phyloP scores from a whole-genome alignment of 2,329 filamentous ascomycete species.

The Phaeomoniella chlamydospora region DNA sequence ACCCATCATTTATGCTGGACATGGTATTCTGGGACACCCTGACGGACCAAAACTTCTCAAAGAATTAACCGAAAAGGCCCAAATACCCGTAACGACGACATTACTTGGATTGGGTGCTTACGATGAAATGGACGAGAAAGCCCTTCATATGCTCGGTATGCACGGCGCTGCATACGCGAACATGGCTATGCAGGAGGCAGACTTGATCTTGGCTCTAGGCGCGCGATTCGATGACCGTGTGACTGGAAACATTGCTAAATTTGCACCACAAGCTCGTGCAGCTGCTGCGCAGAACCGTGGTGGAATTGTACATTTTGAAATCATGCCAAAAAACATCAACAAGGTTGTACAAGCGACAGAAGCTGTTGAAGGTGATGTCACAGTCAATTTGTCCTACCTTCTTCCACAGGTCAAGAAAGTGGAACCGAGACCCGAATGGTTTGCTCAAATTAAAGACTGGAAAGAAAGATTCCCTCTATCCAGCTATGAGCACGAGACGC shows the following conservation, averaged over 20 bases:
- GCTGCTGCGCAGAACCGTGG: conserved; percentile 76
- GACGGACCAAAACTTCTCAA: conserved; percentile 68
- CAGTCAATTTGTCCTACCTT: conserved; percentile 60
- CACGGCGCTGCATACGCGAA: conserved; percentile 95
- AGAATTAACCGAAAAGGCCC: conserved; percentile 77
- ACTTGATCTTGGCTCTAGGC: conserved; percentile 88
- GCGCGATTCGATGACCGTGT: conserved; percentile 95
- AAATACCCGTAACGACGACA: conserved; percentile 89
- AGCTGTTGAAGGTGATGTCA: conserved; percentile 86
- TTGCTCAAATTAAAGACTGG: conserved; percentile 77
- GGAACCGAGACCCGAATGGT: conserved; percentile 68
- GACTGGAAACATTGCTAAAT: conserved; percentile 66
- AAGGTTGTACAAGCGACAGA: conserved; percentile 96
- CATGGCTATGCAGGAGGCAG: conserved; percentile 93
- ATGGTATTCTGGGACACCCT: conserved; percentile 68
- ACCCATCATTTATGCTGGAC: conserved; percentile 87
- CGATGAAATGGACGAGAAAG: conserved; percentile 86
- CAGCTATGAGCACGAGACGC: conserved; percentile 64
- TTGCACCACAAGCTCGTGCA: conserved; percentile 74
- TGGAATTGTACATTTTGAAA: conserved; percentile 94
- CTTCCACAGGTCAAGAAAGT: conserved; percentile 55
- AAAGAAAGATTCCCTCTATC: conserved; percentile 79
- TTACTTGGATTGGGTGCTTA: conserved; percentile 85
- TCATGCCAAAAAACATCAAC: conserved; percentile 99
- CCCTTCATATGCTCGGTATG: conserved; percentile 97